phyloP scores from a whole-genome alignment of 371 early-diverging fungal species.

The Rhizopus arrhizus region DNA sequence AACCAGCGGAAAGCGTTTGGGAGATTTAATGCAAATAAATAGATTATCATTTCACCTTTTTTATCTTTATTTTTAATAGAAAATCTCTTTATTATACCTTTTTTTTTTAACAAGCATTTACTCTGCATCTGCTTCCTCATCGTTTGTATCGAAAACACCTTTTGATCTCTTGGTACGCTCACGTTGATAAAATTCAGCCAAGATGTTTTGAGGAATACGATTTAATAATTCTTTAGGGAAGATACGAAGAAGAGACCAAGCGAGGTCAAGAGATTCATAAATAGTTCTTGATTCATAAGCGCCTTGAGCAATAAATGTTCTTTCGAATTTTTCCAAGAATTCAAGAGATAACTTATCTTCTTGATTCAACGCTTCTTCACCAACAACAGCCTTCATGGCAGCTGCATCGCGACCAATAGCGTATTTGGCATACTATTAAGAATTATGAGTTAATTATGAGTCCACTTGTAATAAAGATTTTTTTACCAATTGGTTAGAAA shows the following conservation, averaged over 20 bases:
- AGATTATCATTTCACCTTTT: neutral
- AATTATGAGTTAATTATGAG: neutral
- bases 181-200: conserved; percentile 95
- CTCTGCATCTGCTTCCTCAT: conserved; percentile 34
- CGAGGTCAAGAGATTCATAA: conserved; percentile 96
- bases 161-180: conserved; percentile 64
- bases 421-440: conserved; percentile 95
- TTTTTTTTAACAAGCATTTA: neutral
- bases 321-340: conserved; percentile 99
- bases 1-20: conserved; percentile 49
- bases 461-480: too few relatives aligned
- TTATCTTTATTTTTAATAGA: neutral
- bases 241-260: conserved; percentile 98
- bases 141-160: conserved; percentile 55
- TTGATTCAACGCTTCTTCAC: conserved; percentile 98
- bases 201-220: conserved; percentile 97
- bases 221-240: conserved; percentile 99
- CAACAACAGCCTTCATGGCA: conserved; percentile 99
- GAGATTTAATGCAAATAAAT: conserved; percentile 24
- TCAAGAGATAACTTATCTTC: conserved; percentile 99
- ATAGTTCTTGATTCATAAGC: conserved; percentile 96
- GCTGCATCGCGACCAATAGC: conserved; percentile 99
- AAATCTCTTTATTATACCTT: neutral
- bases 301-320: conserved; percentile 95
- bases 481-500: conserved; percentile 96